Base-by-base conservation (phyloP, 352 stramenopile genomes). In the Elongisporangium undulatum region DNA sequence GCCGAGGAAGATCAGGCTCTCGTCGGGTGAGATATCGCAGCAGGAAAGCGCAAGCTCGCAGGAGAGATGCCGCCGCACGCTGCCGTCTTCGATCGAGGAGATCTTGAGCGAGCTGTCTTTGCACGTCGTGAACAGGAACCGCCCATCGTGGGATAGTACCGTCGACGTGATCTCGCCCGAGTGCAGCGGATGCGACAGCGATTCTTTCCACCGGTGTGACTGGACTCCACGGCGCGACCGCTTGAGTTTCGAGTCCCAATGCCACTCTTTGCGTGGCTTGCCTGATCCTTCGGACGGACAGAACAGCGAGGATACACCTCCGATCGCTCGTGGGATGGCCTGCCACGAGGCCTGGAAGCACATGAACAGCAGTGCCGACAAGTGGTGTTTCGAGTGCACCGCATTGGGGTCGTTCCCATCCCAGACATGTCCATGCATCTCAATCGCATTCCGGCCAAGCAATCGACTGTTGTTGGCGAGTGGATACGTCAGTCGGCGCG, bases 21-120 rank as follows among this genome's bases (percentile, higher is more conserved):
- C 84, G 41, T 93, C 76, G 5, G 76, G 74, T 4, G 82, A 89
- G 2, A 93, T 53, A 61, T 88, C 83, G 26, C 82, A 89, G 59
- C 81, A 91, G 1, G 83, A 91, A 3, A 93, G 59, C 1, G 75
- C 77, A 13, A 60, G 67, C 16, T 75, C 63, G 15, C 68, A 64
- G 0, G 58, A 69, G 13, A 87, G 51, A 17, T 69, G 71, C 13
- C 68, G 70, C 12, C 56, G 61, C 23, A 79, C 63, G 3, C 34
- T 39, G 2, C 72, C 63, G 50, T 84, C 63, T 1, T 61, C 26
- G 3, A 71, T 74, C 0, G 59, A 55, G 2, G 76, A 85, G 0
- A 91, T 52, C 53, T 90, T 89, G 9, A 94, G 58, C 7, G 69
- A 79, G 19, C 74, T 78, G 63, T 95, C 82, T 34, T 90, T 88